Conservation (phyloP, 768 basidiomycete genomes). For the Floccularia luteovirens region DNA sequence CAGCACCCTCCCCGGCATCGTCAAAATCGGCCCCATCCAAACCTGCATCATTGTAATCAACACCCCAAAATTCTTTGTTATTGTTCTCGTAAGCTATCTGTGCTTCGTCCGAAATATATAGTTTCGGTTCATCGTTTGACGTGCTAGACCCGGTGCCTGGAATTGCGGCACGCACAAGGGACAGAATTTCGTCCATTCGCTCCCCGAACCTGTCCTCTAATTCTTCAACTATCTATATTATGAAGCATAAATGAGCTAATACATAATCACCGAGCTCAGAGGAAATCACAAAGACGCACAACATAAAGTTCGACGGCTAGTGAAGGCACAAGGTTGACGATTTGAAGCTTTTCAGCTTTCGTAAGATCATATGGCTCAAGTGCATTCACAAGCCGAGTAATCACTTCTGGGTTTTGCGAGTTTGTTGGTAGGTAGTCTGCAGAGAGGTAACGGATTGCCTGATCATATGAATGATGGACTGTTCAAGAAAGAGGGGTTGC, state of each 20-base stretch:
- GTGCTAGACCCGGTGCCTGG: slow-evolving; percentile 3
- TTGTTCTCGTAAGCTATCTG: slow-evolving; percentile 8
- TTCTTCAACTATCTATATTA: slow-evolving; percentile 88
- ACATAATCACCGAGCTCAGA: no score
- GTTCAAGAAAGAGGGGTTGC: slow-evolving; percentile 8
- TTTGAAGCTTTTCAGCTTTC: slow-evolving; percentile 87
- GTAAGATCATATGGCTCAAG: slow-evolving; percentile 70
- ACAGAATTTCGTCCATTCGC: slow-evolving; percentile 59
- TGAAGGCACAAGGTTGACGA: slow-evolving; percentile 85
- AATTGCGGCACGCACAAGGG: slow-evolving; percentile 32
- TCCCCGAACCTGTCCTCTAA: slow-evolving; percentile 75
- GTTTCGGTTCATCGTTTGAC: slow-evolving; percentile 2
- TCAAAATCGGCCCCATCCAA: slow-evolving; percentile 53
- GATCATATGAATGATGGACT: slow-evolving; percentile 4
- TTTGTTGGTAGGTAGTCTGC: slow-evolving; percentile 65
- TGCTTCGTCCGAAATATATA: slow-evolving; percentile 14
- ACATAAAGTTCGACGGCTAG: slow-evolving; percentile 83
- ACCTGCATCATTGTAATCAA: slow-evolving; percentile 31
- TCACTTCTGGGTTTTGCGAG: slow-evolving; percentile 55
- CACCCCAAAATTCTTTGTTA: slow-evolving; percentile 21
- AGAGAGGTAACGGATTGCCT: slow-evolving; percentile 85
- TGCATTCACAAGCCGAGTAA: slow-evolving; percentile 57
- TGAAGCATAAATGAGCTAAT: no score
- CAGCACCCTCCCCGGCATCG: slow-evolving; percentile 57
- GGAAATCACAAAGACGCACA: slow-evolving; percentile 58